phyloP scores from a whole-genome alignment of 345 rosid species.

The Rubroshorea leprosula region DNA sequence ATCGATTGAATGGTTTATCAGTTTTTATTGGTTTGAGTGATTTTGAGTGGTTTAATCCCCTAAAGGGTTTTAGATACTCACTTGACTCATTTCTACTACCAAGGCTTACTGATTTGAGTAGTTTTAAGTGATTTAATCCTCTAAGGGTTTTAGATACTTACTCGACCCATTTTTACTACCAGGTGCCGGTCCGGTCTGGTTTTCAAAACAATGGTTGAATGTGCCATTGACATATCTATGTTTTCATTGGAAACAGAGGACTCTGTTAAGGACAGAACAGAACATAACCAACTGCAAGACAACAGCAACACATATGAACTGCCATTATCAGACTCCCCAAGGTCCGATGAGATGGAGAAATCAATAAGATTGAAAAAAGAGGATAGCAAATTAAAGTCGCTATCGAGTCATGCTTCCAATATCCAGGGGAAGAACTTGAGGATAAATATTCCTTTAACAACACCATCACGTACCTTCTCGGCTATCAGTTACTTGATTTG shows the following conservation, averaged over 20 bases:
- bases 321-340: constrained; percentile 31
- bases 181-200: no score
- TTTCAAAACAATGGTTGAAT: no score
- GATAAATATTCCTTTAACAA: constrained; percentile 83
- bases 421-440: constrained; percentile 76
- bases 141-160: no score
- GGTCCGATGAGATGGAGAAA: constrained; percentile 41
- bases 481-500: constrained; percentile 69
- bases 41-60: no score
- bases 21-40: no score
- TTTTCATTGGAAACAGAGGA: constrained; percentile 71
- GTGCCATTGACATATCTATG: no score
- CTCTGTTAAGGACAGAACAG: constrained; percentile 50
- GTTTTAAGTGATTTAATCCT: no score
- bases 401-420: constrained; percentile 46
- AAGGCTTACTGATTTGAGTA: no score
- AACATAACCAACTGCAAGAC: constrained; percentile 48
- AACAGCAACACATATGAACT: constrained; percentile 25
- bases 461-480: constrained; percentile 74
- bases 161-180: no score
- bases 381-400: constrained; percentile 38
- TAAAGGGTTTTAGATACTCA: no score
- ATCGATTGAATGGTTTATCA: no score
- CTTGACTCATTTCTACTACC: no score
- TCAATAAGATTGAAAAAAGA: constrained; percentile 39